phyloP scores from a whole-genome alignment of 345 rosid species.

The Melaleuca alternifolia region DNA sequence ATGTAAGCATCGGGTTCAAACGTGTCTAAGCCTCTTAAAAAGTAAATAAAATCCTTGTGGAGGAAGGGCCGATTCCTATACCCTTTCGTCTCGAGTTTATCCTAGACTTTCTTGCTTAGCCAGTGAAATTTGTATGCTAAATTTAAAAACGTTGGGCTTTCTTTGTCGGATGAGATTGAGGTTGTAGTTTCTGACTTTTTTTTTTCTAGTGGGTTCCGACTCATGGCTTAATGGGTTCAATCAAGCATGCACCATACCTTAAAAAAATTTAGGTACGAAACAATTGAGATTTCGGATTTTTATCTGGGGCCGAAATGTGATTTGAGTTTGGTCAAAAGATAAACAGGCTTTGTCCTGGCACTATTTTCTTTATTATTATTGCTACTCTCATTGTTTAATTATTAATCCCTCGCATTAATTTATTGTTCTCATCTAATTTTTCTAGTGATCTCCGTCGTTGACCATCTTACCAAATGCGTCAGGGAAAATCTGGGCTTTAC shows the following conservation, averaged over 20 bases:
- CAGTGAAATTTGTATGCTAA: neutral
- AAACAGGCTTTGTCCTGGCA: neutral
- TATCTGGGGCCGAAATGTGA: neutral
- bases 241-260: neutral
- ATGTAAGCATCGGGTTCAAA: neutral
- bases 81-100: neutral
- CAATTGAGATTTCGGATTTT: neutral
- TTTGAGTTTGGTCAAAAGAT: neutral
- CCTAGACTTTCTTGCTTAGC: neutral
- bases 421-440: neutral
- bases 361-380: too few relatives aligned
- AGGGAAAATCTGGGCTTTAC: neutral
- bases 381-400: too few relatives aligned
- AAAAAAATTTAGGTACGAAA: rapidly evolving
- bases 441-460: neutral
- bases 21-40: neutral
- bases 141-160: neutral
- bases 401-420: neutral
- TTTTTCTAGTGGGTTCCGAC: neutral
- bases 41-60: neutral
- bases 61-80: neutral
- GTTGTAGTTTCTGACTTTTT: neutral
- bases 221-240: neutral
- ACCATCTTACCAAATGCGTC: neutral
- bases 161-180: rapidly evolving